A percentile compares a stretch with the other conserved stretches of the same genome.
Evolutionary conservation across 2,329 filamentous ascomycete genomes (phyloP).

Genomic region (Talaromyces sp.): DNA sequence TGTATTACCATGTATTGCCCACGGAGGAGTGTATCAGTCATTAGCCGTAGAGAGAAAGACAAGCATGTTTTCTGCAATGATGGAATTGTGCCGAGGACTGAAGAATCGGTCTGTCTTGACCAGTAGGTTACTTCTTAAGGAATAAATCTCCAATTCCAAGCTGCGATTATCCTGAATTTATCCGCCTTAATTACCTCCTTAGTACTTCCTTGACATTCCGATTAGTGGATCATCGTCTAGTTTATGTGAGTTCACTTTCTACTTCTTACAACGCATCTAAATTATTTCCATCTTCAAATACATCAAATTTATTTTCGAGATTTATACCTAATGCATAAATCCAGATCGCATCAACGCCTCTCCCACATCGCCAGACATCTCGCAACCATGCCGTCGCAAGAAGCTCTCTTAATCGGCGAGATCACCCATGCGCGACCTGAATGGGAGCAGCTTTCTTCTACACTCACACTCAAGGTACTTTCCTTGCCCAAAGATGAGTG

Average conservation of each 20-base stretch:
- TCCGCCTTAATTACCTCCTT: not conserved
- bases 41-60: not conserved
- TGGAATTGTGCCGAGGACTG: not conserved
- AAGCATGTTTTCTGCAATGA: not conserved
- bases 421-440: slow-evolving; percentile 43
- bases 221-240: not conserved
- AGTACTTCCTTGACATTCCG: not conserved
- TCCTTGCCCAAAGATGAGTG: not conserved
- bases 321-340: not conserved
- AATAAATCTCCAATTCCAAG: not conserved
- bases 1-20: not conserved
- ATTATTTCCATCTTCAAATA: not conserved
- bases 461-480: slow-evolving; percentile 41
- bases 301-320: not conserved
- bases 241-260: not conserved
- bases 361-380: not conserved
- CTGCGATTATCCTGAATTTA: not conserved
- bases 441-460: slow-evolving; percentile 41
- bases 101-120: too few relatives aligned
- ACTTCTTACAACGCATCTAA: not conserved
- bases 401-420: slow-evolving; percentile 45
- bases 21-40: not conserved
- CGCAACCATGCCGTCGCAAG: slow-evolving; percentile 34
- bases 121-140: too few relatives aligned
- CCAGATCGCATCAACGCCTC: not conserved